Base-by-base conservation (phyloP, 768 basidiomycete species). In the Daedaleopsis nitida region DNA sequence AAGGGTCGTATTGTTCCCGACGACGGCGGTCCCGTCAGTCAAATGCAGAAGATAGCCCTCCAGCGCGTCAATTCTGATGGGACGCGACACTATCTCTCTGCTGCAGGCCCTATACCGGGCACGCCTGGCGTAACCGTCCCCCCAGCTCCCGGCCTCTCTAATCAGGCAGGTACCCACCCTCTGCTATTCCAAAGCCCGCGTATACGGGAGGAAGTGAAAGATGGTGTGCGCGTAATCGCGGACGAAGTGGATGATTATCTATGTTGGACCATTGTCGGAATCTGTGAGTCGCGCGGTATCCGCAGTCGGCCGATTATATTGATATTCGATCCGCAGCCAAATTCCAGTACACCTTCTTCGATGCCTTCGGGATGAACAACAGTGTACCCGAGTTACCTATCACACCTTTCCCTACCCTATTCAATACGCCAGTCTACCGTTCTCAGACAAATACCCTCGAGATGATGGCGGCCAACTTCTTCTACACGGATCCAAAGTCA, bases 31-130 rank as follows among this genome's bases (percentile, higher is more conserved):
- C 95, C 94, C 44, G 91, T 98, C 64, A 94, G 92, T 69, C 94
- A 96, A 74, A 93, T 98, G 87, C 95, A 98, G 77, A 94, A 96
- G 78, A 91, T 98, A 63, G 95, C 94, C 1, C 78, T 98, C 45
- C 90, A 94, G 69, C 82, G 92, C 57, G 85, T 92, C 56, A 90
- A 92, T 69, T 79, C 84, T 60, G 92, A 88, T 75, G 93, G 92
- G 42, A 84, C 90, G 42, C 81, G 93, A 70, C 91, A 91, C 76
- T 97, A 95, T 72, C 75, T 97, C 54, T 92, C 91, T 48, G 94
- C 94, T 27, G 92, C 93, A 5, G 91, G 93, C 10, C 92, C 93
- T 16, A 80, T 90, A 61, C 86, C 90, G 55, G 89, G 89, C 11
- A 84, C 88, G n/a, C 83, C 85, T 51, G 88, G 87, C 45, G 84